Conservation (phyloP, 2,329 filamentous ascomycete species). For the Trichoderma aggressivum region DNA sequence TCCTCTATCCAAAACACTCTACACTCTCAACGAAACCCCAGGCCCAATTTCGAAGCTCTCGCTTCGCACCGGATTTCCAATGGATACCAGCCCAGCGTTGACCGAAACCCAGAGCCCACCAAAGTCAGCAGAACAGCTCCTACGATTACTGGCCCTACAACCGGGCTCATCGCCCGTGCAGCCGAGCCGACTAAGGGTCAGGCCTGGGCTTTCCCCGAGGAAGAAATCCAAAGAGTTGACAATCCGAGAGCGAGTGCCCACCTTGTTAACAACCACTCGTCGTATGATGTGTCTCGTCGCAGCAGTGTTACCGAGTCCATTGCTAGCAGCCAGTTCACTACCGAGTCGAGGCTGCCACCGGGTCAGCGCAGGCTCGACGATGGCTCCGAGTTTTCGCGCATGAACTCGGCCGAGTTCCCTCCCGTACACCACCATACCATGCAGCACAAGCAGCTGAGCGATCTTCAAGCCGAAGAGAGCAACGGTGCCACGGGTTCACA, state of each 20-base stretch:
- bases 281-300: conserved; percentile 63
- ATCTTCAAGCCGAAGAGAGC: conserved; percentile 59
- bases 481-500: conserved; percentile 54
- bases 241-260: conserved; percentile 38
- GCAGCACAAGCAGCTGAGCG: conserved; percentile 69
- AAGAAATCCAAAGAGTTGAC: conserved; percentile 55
- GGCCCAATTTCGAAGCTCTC: conserved; percentile 48
- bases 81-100: conserved; percentile 59
- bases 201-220: conserved; percentile 79
- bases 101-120: conserved; percentile 52
- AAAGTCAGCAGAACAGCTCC: conserved; percentile 65
- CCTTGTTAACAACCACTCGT: conserved; percentile 23
- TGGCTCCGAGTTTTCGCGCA: conserved; percentile 46
- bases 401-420: conserved; percentile 54
- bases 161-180: conserved; percentile 63
- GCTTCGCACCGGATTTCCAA: conserved; percentile 61
- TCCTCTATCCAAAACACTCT: conserved; percentile 70
- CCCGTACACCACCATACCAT: conserved; percentile 70
- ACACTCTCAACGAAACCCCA: conserved; percentile 63
- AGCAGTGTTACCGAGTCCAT: conserved; percentile 76
- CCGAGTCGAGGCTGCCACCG: conserved; percentile 66
- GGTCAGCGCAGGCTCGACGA: conserved; percentile 73
- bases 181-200: conserved; percentile 78
- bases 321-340: conserved; percentile 75
- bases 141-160: conserved; percentile 69